phyloP scores from a whole-genome alignment of 129 eudicot genomes.

The sunflower (Helianthus annuus) region HanXRQr2.0-SUNRISE NC_035436.2:184211755-184212254 shows the following conservation, averaged over 20 bases:
- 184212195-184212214: constrained; percentile 60
- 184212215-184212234: constrained; percentile 63
- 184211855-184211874: constrained; percentile 43
- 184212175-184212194: constrained; percentile 30
- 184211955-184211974: constrained; percentile 71
- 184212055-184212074: constrained; percentile 72
- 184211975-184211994: constrained; percentile 67
- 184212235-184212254: constrained; percentile 53
- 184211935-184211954: constrained; percentile 77
- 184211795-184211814: constrained; percentile 76
- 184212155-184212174: constrained; percentile 51
- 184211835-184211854: constrained; percentile 25
- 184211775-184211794: constrained; percentile 83
- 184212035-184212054: constrained; percentile 80
- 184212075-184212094: constrained; percentile 74
- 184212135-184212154: constrained; percentile 69
- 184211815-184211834: constrained; percentile 38
- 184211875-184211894: constrained; percentile 81
- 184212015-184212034: constrained; percentile 69
- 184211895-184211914: constrained; percentile 70
- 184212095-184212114: constrained; percentile 87
- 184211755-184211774: constrained; percentile 50
- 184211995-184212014: constrained; percentile 63
- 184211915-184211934: constrained; percentile 86
- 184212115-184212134: constrained; percentile 72